Percentiles rank a stretch among this genome's conserved stretches.
Evolutionary conservation across 75 land plant genomes (phyloP).

Genomic region (Ceratopteris richardii): DNA sequence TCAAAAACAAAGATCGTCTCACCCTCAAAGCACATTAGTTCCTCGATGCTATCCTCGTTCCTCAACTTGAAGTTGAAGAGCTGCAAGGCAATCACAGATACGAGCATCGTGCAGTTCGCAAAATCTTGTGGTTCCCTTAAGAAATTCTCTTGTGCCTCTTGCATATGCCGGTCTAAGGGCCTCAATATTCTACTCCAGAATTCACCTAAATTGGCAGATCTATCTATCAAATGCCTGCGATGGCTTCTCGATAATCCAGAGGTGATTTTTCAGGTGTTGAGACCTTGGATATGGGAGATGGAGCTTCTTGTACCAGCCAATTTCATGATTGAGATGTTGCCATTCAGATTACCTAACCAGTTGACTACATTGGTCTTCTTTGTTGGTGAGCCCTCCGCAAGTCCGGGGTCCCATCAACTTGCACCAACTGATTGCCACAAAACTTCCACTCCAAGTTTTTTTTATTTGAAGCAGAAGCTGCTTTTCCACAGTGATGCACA

Average conservation of each 20-base stretch:
- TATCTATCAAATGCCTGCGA: slow-evolving; percentile 70
- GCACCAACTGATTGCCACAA: slow-evolving; percentile 29
- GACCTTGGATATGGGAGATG: slow-evolving; percentile 28
- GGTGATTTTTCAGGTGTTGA: slow-evolving; percentile 33
- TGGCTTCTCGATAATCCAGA: slow-evolving; percentile 46
- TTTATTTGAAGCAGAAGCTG: slow-evolving; percentile 22
- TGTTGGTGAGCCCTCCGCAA: too few species aligned
- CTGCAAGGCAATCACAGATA: too few species aligned
- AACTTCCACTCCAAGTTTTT: slow-evolving; percentile 35
- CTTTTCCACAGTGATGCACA: slow-evolving; percentile 30
- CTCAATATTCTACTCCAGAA: too few species aligned
- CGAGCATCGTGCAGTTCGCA: too few species aligned
- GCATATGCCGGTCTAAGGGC: too few species aligned
- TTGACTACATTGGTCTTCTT: slow-evolving; percentile 35
- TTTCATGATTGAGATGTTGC: slow-evolving; percentile 2
- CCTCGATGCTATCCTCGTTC: slow-evolving; percentile 14
- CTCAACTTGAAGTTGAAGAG: slow-evolving; percentile 44
- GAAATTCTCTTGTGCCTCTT: too few species aligned
- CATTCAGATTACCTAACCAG: slow-evolving; percentile 13
- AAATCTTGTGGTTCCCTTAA: too few species aligned
- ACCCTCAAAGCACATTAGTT: slow-evolving; percentile 26
- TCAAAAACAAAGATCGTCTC: slow-evolving; percentile 27
- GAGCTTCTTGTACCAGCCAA: slow-evolving; percentile 32
- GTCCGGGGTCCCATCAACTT: slow-evolving; percentile 11
- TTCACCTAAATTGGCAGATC: slow-evolving; percentile 63